Evolutionary conservation across 2,329 filamentous ascomycete species (phyloP).

Genomic region (Neonectria neomacrospora): DNA sequence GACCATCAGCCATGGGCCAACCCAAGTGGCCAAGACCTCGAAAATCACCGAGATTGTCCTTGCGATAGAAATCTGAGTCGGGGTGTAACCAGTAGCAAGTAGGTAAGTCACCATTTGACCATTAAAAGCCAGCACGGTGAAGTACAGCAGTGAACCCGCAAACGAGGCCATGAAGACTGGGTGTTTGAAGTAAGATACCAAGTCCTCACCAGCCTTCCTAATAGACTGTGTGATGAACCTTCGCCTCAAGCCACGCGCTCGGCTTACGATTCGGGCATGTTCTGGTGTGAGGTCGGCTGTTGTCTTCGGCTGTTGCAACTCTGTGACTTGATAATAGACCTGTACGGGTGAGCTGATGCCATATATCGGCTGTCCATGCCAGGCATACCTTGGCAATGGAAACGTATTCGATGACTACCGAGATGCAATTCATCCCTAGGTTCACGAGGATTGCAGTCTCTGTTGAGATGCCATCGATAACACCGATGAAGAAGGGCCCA

Average conservation of each 20-base stretch:
- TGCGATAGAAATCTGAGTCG: constrained; percentile 63
- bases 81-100: constrained; percentile 62
- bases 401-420: constrained; percentile 63
- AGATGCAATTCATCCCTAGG: constrained; percentile 60
- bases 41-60: constrained; percentile 64
- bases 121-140: constrained; percentile 68
- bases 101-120: constrained; percentile 75
- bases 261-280: constrained; percentile 1
- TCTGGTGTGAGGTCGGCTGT: constrained; percentile 14
- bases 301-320: constrained; percentile 41
- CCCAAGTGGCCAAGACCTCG: constrained; percentile 71
- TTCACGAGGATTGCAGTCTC: constrained; percentile 60
- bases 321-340: constrained; percentile 44
- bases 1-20: constrained; percentile 65
- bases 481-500: constrained; percentile 65
- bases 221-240: constrained; percentile 13
- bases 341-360: constrained; percentile 16
- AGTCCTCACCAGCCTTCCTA: constrained; percentile 30
- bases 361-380: no score
- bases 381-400: constrained; percentile 53
- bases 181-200: constrained; percentile 62
- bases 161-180: constrained; percentile 70
- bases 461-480: constrained; percentile 62
- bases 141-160: constrained; percentile 67
- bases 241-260: background rate